These are phyloP conservation scores for Fragaria nilgerrensis DNA, from an alignment of 306 rosid species.

Conservation along the genomic window DNA sequence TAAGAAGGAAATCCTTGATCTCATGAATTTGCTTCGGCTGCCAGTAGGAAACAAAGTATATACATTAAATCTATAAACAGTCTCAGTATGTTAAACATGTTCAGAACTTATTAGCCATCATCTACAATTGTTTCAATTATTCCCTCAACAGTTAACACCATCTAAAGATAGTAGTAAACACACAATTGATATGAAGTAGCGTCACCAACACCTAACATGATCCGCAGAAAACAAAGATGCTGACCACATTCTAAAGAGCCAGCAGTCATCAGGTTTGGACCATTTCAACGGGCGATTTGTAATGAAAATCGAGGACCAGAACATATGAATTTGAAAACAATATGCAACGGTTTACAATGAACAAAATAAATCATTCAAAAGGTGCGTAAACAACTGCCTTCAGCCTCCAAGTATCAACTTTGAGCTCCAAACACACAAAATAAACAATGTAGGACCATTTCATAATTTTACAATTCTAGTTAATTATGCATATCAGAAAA, in stretches of 20 bases:
- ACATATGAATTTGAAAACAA: background rate
- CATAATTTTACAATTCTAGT: background rate
- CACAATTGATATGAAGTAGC: background rate
- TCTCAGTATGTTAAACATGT: background rate
- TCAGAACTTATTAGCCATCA: background rate
- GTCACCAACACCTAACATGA: background rate
- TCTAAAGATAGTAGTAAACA: background rate
- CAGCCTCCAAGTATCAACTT: background rate
- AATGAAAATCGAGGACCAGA: background rate
- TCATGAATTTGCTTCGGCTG: constrained; percentile 93
- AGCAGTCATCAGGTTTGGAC: background rate
- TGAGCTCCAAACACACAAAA: background rate
- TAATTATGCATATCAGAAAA: background rate
- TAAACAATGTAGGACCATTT: background rate
- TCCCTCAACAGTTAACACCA: background rate
- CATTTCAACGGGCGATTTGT: background rate
- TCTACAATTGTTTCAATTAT: background rate
- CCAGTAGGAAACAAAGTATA: background rate
- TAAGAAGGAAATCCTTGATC: constrained; percentile 91
- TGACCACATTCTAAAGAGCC: background rate
- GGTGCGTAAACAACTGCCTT: background rate
- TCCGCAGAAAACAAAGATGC: background rate
- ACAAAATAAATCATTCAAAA: background rate
- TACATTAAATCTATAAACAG: background rate
- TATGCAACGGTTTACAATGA: background rate